Base-by-base conservation (phyloP, 1,284 basidiomycete genomes). In the Pseudozyma hubeiensis region DNA sequence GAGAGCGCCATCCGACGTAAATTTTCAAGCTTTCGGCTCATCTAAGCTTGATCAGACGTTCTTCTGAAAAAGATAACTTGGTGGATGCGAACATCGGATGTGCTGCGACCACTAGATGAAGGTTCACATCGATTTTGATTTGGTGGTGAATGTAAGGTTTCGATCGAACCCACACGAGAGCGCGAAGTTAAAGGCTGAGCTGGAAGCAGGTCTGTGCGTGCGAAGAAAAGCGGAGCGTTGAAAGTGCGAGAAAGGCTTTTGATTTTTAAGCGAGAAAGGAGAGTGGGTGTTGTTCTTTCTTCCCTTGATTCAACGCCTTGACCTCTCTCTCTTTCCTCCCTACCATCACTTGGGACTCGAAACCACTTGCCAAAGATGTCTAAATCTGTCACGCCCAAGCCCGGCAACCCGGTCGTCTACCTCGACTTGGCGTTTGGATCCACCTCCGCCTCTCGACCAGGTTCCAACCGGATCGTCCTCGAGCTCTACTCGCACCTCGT, bases 401-500 rank as follows among this genome's bases (percentile, higher is more conserved):
- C 56, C 43, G 67, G 64, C 54, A 75, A 75, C 48, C 72, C 72
- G 0, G 43, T 75, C 39, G 72, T 75, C 43, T 75, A 77, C 49
- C 63, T 83, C 43, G 81, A 83, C 63, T 63, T 83, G 24, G 53
- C 52, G 10, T 79, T 83, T 51, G 72, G 58, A 31, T 63, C 57
- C 19, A 24, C 52, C 17, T 59, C 80, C 0, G 45, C 71, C 7
- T 33, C 75, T 14, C 72, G 93, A 85, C 47, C 72, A 10, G 76
- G 77, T 5, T 81, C 78, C 17, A 84, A 85, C 50, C 79, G 85
- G 17, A 79, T 92, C 63, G 88, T 94, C 73, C 92, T 94, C 69
- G 93, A 96, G 84, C 87, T 96, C 10, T 94, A 89, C 86, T 88
- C 86, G 67, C 90, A 91, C 81, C 87, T 87, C 5, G 90, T 89